Evolutionary conservation across 805 yeast genomes (phyloP).

Genomic region (Metschnikowia amazonensis): DNA sequence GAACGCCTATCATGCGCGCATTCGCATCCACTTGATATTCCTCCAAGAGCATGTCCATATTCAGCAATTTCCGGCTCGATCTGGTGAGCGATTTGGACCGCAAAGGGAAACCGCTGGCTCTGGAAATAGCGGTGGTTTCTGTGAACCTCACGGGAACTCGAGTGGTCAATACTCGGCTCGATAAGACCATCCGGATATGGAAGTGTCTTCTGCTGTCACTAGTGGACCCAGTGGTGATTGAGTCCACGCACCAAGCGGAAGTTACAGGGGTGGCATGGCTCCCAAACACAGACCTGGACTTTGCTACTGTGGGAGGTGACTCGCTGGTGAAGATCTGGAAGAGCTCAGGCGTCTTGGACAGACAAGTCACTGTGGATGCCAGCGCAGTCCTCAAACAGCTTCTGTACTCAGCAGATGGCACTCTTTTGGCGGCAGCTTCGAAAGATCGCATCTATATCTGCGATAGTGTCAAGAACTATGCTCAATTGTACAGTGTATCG

Average conservation of each 20-base stretch:
- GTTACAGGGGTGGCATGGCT: constrained; percentile 47
- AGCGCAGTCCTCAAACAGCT: constrained; percentile 19
- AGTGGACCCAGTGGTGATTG: constrained; percentile 38
- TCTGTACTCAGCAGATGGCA: constrained; percentile 46
- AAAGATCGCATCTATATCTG: constrained; percentile 36
- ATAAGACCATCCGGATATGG: constrained; percentile 42
- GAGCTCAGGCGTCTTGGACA: constrained; percentile 11
- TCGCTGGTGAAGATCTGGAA: constrained; percentile 35
- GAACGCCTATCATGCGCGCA: too few relatives aligned
- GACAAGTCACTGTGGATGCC: constrained; percentile 20
- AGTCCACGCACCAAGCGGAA: constrained; percentile 36
- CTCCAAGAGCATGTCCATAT: constrained; percentile 7
- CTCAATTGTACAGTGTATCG: constrained; percentile 14
- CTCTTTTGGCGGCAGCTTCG: constrained; percentile 42
- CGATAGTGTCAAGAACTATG: constrained; percentile 29
- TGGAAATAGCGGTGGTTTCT: constrained; percentile 36
- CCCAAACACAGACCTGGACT: constrained; percentile 41
- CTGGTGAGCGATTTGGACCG: constrained; percentile 13
- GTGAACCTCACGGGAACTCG: constrained; percentile 42
- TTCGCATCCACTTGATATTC: not conserved
- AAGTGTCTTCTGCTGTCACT: constrained; percentile 24
- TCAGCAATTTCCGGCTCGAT: constrained; percentile 6
- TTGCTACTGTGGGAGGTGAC: constrained; percentile 51
- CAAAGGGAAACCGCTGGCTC: constrained; percentile 11
- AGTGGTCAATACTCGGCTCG: constrained; percentile 42